Percentiles rank a stretch among this genome's conserved stretches.
phyloP scores from a whole-genome alignment of 176 grass and related monocot species.

The Rhynchospora pubera region DNA sequence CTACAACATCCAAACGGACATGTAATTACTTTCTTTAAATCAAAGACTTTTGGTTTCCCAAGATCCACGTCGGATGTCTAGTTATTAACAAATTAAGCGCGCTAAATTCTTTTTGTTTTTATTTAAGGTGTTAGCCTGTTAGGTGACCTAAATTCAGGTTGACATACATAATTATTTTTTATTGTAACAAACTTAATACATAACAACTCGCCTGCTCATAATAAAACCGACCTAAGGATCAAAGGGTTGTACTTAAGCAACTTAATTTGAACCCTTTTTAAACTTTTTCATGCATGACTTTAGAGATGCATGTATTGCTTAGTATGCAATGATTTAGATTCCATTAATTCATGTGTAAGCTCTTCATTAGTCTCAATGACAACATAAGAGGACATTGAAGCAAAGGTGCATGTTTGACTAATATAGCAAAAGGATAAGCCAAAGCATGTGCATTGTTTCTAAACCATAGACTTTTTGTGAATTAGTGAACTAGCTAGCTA shows the following conservation, averaged over 20 bases:
- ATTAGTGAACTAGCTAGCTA: background rate
- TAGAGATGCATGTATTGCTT: background rate
- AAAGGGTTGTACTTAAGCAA: background rate
- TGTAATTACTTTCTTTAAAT: background rate
- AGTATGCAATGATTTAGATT: background rate
- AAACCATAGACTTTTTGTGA: background rate
- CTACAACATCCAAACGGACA: no score
- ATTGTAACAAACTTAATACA: no score
- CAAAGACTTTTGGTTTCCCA: background rate
- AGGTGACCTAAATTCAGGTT: background rate
- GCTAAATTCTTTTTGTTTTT: background rate
- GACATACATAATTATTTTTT: no score
- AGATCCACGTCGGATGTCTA: background rate
- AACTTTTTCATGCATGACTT: background rate
- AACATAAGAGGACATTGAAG: background rate
- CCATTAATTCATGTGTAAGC: background rate
- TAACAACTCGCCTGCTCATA: background rate
- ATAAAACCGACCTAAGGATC: background rate
- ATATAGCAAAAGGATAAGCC: background rate
- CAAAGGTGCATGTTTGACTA: constrained; percentile 9
- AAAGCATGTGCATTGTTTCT: constrained; percentile 1
- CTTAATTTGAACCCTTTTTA: background rate
- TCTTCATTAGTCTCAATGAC: background rate
- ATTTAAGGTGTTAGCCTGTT: background rate
- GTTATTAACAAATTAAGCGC: background rate